Evolutionary conservation across 2,329 filamentous ascomycete genomes (phyloP).

Genomic region (Botrytis hyacinthi): DNA sequence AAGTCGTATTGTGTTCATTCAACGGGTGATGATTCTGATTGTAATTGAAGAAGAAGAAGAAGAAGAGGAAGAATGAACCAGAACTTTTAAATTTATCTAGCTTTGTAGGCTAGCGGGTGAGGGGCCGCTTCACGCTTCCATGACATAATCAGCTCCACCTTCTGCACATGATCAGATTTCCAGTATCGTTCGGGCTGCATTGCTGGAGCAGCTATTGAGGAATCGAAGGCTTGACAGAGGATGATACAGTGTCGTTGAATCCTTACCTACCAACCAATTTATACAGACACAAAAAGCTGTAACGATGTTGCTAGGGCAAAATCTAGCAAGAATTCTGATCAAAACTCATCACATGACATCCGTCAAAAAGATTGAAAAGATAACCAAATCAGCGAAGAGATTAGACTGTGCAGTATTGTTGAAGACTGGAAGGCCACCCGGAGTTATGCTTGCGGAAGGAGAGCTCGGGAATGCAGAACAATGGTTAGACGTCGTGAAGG

Average conservation of each 20-base stretch:
- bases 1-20: not conserved
- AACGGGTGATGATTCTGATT: not conserved
- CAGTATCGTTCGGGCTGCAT: too few relatives aligned
- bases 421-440: slow-evolving; percentile 65
- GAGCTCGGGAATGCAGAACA: slow-evolving; percentile 25
- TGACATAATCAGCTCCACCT: not conserved
- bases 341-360: slow-evolving; percentile 80
- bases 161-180: not conserved
- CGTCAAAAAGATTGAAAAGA: slow-evolving; percentile 65
- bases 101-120: not conserved
- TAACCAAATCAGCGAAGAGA: slow-evolving; percentile 63
- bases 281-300: not conserved
- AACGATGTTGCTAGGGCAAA: not conserved
- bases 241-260: not conserved
- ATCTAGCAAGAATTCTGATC: slow-evolving; percentile 54
- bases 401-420: slow-evolving; percentile 61
- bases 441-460: slow-evolving; percentile 73
- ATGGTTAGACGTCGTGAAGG: slow-evolving; percentile 34
- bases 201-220: not conserved
- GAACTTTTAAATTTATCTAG: not conserved
- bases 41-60: too few relatives aligned
- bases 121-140: not conserved
- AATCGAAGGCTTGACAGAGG: not conserved
- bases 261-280: accelerated
- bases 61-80: accelerated